These are phyloP conservation scores for Astraeus odoratus DNA, from an alignment of 768 basidiomycete genomes.

Conservation along the genomic window DNA sequence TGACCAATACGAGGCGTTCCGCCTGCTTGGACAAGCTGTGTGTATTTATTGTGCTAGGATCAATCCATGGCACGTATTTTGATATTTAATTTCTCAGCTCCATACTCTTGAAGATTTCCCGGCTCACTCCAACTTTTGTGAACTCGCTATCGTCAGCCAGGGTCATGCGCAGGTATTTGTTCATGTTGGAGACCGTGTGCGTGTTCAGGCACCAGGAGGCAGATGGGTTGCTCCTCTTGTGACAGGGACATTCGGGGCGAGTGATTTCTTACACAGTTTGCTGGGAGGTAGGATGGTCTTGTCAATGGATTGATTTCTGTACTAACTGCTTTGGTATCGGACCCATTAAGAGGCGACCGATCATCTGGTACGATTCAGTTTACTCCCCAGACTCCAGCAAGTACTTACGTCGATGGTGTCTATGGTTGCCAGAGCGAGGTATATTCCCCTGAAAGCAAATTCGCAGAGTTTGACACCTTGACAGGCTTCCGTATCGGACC, in stretches of 20 bases:
- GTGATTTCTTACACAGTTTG: conserved; percentile 73
- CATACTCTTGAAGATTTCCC: conserved; percentile 84
- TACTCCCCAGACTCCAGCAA: neutral
- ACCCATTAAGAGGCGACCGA: conserved; percentile 48
- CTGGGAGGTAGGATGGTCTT: conserved; percentile 50
- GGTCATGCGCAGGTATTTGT: conserved; percentile 75
- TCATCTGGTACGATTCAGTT: conserved; percentile 40
- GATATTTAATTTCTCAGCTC: conserved; percentile 33
- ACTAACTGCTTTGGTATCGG: neutral
- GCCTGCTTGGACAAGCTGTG: conserved; percentile 69
- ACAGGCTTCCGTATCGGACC: conserved; percentile 79
- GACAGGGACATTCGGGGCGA: conserved; percentile 76
- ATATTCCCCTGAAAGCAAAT: neutral
- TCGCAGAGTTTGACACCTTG: conserved; percentile 13
- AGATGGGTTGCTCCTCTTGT: conserved; percentile 74
- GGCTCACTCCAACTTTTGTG: conserved; percentile 88
- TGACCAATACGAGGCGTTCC: conserved; percentile 73
- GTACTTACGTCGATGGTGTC: neutral
- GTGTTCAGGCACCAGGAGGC: conserved; percentile 69
- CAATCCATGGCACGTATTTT: neutral
- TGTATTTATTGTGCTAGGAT: conserved; percentile 25
- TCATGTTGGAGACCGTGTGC: conserved; percentile 79
- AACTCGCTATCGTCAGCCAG: conserved; percentile 67
- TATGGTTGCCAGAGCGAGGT: conserved; percentile 23
- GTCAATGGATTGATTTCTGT: neutral